A percentile compares a stretch with the other conserved stretches of the same genome.
Conservation (phyloP, 306 rosid species). For the Vigna unguiculata region DNA sequence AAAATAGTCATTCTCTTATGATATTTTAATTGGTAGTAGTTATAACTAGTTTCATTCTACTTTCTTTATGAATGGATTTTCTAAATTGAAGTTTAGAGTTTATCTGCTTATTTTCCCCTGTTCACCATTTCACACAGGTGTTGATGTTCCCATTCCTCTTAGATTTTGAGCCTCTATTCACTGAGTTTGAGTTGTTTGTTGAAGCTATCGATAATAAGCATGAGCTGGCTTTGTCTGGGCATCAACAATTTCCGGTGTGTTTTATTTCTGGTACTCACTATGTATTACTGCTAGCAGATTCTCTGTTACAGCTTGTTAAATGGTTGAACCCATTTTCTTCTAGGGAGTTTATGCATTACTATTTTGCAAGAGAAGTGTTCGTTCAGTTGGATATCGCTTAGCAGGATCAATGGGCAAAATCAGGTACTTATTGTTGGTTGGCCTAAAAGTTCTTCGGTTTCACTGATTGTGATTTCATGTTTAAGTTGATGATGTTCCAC, state of each 20-base stretch:
- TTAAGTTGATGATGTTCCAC: constrained; percentile 29
- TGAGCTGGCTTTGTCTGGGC: constrained; percentile 87
- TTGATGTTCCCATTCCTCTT: constrained; percentile 86
- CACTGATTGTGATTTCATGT: constrained; percentile 34
- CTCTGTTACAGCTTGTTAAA: constrained; percentile 29
- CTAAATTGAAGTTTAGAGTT: constrained; percentile 20
- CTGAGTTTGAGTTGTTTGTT: constrained; percentile 88
- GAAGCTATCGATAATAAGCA: constrained; percentile 89
- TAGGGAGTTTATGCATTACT: constrained; percentile 95
- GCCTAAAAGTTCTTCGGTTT: constrained; percentile 37
- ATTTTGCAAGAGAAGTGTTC: constrained; percentile 90
- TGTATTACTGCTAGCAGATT: constrained; percentile 34
- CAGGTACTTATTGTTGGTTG: constrained; percentile 60
- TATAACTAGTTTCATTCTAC: constrained; percentile 22
- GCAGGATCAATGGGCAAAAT: constrained; percentile 89
- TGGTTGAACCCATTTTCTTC: constrained; percentile 42
- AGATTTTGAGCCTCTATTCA: constrained; percentile 74
- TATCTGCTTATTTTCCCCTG: constrained; percentile 17
- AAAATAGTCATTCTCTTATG: constrained; percentile 27
- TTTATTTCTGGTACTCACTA: constrained; percentile 32
- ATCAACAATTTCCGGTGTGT: constrained; percentile 93
- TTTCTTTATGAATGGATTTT: constrained; percentile 22
- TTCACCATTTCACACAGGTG: constrained; percentile 59
- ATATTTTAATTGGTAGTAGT: constrained; percentile 1
- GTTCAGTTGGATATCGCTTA: constrained; percentile 93